Evolutionary conservation across 2,329 filamentous ascomycete genomes (phyloP).

Genomic region (Fonsecaea erecta): DNA sequence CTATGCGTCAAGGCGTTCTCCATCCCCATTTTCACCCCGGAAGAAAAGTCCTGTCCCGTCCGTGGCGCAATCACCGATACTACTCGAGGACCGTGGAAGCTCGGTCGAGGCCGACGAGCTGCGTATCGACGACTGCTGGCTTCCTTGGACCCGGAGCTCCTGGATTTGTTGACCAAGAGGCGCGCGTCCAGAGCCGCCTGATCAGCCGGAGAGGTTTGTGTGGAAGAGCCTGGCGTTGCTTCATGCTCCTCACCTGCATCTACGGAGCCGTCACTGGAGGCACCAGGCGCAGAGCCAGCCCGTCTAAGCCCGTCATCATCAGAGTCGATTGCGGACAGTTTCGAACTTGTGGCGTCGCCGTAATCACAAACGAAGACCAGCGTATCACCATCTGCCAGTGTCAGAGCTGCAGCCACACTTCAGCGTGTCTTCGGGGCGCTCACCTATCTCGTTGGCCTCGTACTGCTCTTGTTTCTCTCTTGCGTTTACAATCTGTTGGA

Average conservation of each 20-base stretch:
- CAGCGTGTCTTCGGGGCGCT: constrained; percentile 3
- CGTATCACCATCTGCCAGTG: constrained; percentile 30
- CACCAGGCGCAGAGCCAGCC: background rate
- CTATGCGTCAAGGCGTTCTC: background rate
- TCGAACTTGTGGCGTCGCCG: constrained; percentile 12
- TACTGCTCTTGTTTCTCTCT: constrained; percentile 35
- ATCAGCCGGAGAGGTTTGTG: constrained; percentile 19
- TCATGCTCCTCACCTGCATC: constrained; percentile 10
- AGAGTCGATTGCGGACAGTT: constrained; percentile 15
- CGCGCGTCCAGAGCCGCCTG: constrained; percentile 3
- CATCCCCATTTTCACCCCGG: constrained; percentile 17
- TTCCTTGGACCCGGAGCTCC: constrained; percentile 1
- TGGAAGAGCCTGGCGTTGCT: constrained; percentile 20
- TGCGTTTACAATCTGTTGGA: constrained; percentile 33
- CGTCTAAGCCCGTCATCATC: constrained; percentile 17
- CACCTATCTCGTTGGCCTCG: constrained; percentile 34
- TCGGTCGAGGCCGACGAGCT: constrained; percentile 2
- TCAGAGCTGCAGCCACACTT: constrained; percentile 13
- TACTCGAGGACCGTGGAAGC: background rate
- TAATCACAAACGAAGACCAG: constrained; percentile 30
- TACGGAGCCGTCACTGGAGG: constrained; percentile 12
- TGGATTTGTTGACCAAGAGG: constrained; percentile 8
- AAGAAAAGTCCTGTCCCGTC: constrained; percentile 2
- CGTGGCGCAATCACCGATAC: constrained; percentile 12
- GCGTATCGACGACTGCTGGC: constrained; percentile 4